Evolutionary conservation across 2,329 filamentous ascomycete species (phyloP).

Genomic region (Xylaria sp.): DNA sequence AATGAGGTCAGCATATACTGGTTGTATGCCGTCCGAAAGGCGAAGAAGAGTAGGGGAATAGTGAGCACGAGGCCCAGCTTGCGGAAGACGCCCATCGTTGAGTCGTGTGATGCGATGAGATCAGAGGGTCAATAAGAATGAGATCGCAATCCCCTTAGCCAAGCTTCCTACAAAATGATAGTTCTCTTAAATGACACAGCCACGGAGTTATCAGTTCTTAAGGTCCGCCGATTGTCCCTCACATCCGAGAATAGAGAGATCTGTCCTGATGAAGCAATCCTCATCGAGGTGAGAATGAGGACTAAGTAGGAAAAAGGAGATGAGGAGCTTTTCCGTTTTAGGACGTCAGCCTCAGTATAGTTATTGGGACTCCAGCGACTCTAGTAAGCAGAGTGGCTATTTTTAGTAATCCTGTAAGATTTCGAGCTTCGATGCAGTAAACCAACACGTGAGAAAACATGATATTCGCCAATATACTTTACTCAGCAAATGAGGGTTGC

Average conservation of each 20-base stretch:
- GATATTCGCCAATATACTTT: conserved; percentile 11
- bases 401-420: conserved; percentile 37
- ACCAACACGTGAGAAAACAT: conserved; percentile 22
- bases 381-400: conserved; percentile 37
- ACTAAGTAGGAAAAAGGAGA: conserved; percentile 34
- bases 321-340: conserved; percentile 15
- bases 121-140: neutral
- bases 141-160: conserved; percentile 2
- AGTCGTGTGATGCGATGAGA: conserved; percentile 13
- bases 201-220: neutral
- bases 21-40: conserved; percentile 27
- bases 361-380: neutral
- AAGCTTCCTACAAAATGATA: neutral
- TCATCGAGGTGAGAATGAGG: conserved; percentile 21
- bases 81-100: conserved; percentile 34
- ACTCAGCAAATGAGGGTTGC: conserved; percentile 25
- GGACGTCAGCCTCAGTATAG: conserved; percentile 31
- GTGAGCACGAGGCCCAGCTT: conserved; percentile 33
- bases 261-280: conserved; percentile 34
- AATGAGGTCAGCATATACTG: conserved; percentile 34
- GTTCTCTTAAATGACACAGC: neutral
- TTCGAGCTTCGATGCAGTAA: conserved; percentile 30
- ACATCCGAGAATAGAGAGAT: conserved; percentile 26
- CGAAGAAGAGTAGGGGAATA: conserved; percentile 27
- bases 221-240: neutral